phyloP scores from a whole-genome alignment of 78 protist species.

The Pigoraptor vietnamica region DNA sequence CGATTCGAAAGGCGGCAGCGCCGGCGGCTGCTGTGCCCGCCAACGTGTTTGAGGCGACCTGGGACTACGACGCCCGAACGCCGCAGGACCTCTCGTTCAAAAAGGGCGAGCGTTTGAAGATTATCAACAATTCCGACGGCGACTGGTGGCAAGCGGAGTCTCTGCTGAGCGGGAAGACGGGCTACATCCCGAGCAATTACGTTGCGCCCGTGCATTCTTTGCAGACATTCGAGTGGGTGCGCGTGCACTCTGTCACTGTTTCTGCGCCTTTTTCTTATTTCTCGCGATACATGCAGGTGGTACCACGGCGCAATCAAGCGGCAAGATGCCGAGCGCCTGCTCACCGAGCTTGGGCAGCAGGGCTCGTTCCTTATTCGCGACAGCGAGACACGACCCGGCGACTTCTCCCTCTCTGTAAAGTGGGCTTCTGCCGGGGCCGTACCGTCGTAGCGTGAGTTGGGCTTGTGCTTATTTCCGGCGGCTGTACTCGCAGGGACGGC shows the following conservation, averaged over 20 bases:
- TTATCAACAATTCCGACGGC: constrained; percentile 21
- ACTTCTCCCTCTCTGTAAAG: background rate
- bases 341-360: background rate
- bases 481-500: constrained; percentile 13
- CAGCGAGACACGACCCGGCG: background rate
- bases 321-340: background rate
- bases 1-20: background rate
- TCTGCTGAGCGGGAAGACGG: constrained; percentile 1
- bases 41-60: background rate
- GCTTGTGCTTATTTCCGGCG: too few species aligned
- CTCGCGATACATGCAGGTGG: background rate
- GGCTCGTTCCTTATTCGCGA: constrained; percentile 2
- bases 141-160: constrained; percentile 43
- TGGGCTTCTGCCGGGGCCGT: too few species aligned
- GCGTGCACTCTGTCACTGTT: background rate
- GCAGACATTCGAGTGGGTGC: background rate
- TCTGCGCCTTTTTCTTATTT: background rate
- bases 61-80: constrained; percentile 5
- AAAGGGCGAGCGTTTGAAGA: constrained; percentile 14
- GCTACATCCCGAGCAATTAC: constrained; percentile 41
- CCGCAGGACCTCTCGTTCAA: background rate
- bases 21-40: background rate
- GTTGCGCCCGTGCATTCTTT: background rate
- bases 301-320: background rate
- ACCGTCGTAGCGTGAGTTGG: too few species aligned